Conservation (phyloP, 345 rosid genomes). For the Geranium rotundifolium region DNA sequence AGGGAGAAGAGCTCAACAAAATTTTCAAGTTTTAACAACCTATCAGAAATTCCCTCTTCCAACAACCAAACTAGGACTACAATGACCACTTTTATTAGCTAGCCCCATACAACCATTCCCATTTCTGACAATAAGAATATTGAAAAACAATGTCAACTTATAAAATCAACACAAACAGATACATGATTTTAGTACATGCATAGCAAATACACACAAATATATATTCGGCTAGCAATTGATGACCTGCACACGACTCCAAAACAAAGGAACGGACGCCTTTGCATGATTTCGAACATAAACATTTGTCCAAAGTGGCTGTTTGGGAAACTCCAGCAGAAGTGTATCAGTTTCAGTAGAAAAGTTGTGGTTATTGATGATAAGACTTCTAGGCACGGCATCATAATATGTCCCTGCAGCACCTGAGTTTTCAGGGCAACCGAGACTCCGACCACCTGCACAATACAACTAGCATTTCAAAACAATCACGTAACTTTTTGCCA, state of each 20-base stretch:
- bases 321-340: conserved; percentile 55
- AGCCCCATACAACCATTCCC: not conserved
- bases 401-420: conserved; percentile 74
- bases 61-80: too few relatives aligned
- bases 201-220: too few relatives aligned
- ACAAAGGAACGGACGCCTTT: conserved; percentile 59
- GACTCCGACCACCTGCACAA: conserved; percentile 48
- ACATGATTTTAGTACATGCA: too few relatives aligned
- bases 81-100: too few relatives aligned
- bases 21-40: too few relatives aligned
- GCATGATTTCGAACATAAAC: conserved; percentile 37
- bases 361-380: conserved; percentile 44
- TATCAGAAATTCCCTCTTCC: too few relatives aligned
- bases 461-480: not conserved
- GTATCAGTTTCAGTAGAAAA: conserved; percentile 56
- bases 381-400: conserved; percentile 69
- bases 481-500: too few relatives aligned
- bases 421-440: conserved; percentile 47
- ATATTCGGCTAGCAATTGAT: not conserved
- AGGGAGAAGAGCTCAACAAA: too few relatives aligned
- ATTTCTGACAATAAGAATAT: too few relatives aligned
- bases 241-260: conserved; percentile 75
- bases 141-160: too few relatives aligned
- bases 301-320: conserved; percentile 63
- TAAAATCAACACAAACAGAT: too few relatives aligned